phyloP scores from a whole-genome alignment of 768 basidiomycete species.

The Cantharellus cinnabarinus region DNA sequence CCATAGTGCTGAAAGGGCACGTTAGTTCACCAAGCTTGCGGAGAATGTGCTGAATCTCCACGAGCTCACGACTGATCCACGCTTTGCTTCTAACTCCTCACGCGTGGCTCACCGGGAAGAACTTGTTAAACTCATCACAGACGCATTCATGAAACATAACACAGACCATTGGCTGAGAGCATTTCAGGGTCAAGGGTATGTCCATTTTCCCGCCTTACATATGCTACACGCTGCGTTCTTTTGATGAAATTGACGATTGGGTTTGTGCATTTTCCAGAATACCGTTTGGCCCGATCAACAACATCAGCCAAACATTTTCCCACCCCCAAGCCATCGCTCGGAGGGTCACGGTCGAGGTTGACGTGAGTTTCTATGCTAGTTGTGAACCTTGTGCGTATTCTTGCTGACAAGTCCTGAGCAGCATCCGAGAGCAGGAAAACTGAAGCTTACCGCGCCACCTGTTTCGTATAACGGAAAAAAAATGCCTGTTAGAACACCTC shows the following conservation, averaged over 20 bases:
- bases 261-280: constrained; percentile 24
- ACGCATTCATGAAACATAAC: constrained; percentile 32
- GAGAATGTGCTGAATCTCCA: constrained; percentile 41
- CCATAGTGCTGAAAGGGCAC: constrained; percentile 1
- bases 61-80: constrained; percentile 35
- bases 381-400: not conserved
- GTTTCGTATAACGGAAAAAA: constrained; percentile 64
- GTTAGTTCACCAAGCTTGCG: constrained; percentile 50
- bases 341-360: constrained; percentile 51
- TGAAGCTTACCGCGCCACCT: constrained; percentile 65
- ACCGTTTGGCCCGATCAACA: constrained; percentile 83
- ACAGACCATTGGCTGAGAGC: constrained; percentile 56
- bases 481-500: constrained; percentile 54
- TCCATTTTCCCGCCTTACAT: constrained; percentile 4
- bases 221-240: not conserved
- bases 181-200: constrained; percentile 62
- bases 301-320: constrained; percentile 70
- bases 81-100: constrained; percentile 51
- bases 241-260: not conserved
- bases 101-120: constrained; percentile 59
- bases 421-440: constrained; percentile 56
- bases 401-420: constrained; percentile 6
- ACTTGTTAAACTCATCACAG: constrained; percentile 47
- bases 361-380: constrained; percentile 27
- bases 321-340: constrained; percentile 76